A percentile compares a stretch with the other conserved stretches of the same genome.
These are phyloP conservation scores for Kwoniella newhampshirensis DNA, from an alignment of 768 basidiomycete genomes.

Conservation along the genomic window DNA sequence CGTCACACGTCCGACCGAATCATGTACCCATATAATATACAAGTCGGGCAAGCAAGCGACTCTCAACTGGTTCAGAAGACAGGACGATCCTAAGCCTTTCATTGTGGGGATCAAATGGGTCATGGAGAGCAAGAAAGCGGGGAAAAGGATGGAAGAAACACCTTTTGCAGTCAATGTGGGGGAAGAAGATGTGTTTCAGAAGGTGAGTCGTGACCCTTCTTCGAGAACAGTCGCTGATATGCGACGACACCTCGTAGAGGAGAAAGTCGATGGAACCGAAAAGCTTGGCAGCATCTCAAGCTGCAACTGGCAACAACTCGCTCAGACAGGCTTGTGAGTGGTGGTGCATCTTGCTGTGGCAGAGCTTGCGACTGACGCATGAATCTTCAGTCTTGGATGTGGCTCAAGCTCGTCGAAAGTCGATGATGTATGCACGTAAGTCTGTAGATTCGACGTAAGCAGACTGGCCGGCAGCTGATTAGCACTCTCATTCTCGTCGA, in stretches of 20 bases:
- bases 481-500: not conserved
- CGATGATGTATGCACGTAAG: conserved; percentile 50
- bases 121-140: conserved; percentile 47
- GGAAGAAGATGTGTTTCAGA: conserved; percentile 50
- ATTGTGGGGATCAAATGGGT: conserved; percentile 55
- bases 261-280: conserved; percentile 54
- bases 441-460: conserved; percentile 6
- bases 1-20: conserved; percentile 44
- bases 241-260: conserved; percentile 24
- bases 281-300: conserved; percentile 17
- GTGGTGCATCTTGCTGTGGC: no score
- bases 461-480: not conserved
- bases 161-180: conserved; percentile 38
- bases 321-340: conserved; percentile 14
- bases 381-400: conserved; percentile 19
- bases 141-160: conserved; percentile 41
- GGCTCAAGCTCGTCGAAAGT: conserved; percentile 34
- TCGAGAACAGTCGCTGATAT: conserved; percentile 1
- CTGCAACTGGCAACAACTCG: not conserved
- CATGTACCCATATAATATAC: conserved; percentile 53
- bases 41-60: conserved; percentile 52
- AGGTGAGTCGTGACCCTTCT: conserved; percentile 37
- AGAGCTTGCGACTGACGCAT: no score
- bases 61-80: conserved; percentile 48
- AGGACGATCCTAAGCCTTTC: conserved; percentile 32